These are phyloP conservation scores for Apiospora hydei DNA, from an alignment of 2,329 filamentous ascomycete genomes.

Conservation along the genomic window DNA sequence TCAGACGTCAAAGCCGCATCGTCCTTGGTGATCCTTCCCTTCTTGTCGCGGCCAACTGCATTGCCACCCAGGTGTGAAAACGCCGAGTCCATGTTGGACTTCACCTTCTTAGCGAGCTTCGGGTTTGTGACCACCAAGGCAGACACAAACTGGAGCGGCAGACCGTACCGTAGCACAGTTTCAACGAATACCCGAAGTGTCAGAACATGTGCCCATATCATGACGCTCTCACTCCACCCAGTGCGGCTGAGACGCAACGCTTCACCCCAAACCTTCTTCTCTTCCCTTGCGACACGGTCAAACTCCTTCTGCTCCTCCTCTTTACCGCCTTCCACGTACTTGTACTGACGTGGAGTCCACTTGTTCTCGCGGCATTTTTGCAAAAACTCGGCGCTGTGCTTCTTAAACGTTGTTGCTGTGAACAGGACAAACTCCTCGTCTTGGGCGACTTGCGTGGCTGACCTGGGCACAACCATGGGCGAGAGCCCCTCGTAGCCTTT, in stretches of 20 bases:
- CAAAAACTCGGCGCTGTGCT: slow-evolving; percentile 84
- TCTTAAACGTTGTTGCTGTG: slow-evolving; percentile 92
- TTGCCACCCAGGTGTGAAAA: slow-evolving; percentile 96
- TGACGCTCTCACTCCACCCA: slow-evolving; percentile 95
- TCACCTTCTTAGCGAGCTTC: slow-evolving; percentile 83
- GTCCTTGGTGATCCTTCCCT: slow-evolving; percentile 89
- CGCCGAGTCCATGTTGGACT: slow-evolving; percentile 77
- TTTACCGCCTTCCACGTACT: slow-evolving; percentile 86
- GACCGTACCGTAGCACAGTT: slow-evolving; percentile 93
- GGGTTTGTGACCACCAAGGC: slow-evolving; percentile 83
- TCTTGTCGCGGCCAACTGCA: slow-evolving; percentile 92
- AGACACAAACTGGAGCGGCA: slow-evolving; percentile 89
- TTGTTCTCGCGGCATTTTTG: slow-evolving; percentile 92
- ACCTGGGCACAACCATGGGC: slow-evolving; percentile 93
- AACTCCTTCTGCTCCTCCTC: slow-evolving; percentile 91
- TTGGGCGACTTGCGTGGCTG: slow-evolving; percentile 77
- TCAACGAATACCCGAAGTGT: slow-evolving; percentile 95
- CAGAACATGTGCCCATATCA: slow-evolving; percentile 94
- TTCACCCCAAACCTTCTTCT: slow-evolving; percentile 88
- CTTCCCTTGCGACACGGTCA: slow-evolving; percentile 81
- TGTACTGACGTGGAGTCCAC: slow-evolving; percentile 95
- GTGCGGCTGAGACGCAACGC: slow-evolving; percentile 85
- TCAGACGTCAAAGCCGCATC: slow-evolving; percentile 81
- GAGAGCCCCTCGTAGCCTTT: slow-evolving; percentile 87
- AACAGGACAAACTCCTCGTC: slow-evolving; percentile 92